Conservation (phyloP, 2,329 filamentous ascomycete species). For the Basipetospora chlamydospora region DNA sequence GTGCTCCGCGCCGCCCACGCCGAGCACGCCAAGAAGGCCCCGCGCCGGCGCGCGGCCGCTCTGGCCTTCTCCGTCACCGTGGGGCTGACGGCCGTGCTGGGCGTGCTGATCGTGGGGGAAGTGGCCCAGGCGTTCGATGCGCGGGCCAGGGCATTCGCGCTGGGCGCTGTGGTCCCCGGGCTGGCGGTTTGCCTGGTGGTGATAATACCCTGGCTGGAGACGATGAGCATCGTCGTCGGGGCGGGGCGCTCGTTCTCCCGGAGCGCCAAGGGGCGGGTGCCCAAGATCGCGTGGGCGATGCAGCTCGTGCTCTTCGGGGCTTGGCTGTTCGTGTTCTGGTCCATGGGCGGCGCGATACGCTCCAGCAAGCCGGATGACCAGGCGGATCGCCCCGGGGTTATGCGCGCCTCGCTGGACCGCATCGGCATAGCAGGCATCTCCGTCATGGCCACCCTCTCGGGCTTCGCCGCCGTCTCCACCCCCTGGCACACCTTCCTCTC, state of each 20-base stretch:
- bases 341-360: constrained; percentile 50
- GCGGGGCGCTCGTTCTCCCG: constrained; percentile 49
- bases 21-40: constrained; percentile 38
- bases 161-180: constrained; percentile 54
- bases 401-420: constrained; percentile 45
- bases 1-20: constrained; percentile 43
- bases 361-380: constrained; percentile 13
- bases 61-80: constrained; percentile 63
- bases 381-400: constrained; percentile 15
- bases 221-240: constrained; percentile 47
- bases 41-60: constrained; percentile 37
- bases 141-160: constrained; percentile 49
- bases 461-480: constrained; percentile 76
- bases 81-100: constrained; percentile 62
- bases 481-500: constrained; percentile 68
- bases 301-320: constrained; percentile 45
- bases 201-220: constrained; percentile 64
- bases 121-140: constrained; percentile 63
- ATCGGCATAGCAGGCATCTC: constrained; percentile 77
- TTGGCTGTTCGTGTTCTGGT: constrained; percentile 70
- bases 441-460: constrained; percentile 75
- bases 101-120: constrained; percentile 70
- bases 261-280: constrained; percentile 38
- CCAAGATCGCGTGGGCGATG: constrained; percentile 48
- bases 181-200: constrained; percentile 60